Evolutionary conservation across 1,284 basidiomycete species (phyloP).

Genomic region (Caloboletus inedulis): DNA sequence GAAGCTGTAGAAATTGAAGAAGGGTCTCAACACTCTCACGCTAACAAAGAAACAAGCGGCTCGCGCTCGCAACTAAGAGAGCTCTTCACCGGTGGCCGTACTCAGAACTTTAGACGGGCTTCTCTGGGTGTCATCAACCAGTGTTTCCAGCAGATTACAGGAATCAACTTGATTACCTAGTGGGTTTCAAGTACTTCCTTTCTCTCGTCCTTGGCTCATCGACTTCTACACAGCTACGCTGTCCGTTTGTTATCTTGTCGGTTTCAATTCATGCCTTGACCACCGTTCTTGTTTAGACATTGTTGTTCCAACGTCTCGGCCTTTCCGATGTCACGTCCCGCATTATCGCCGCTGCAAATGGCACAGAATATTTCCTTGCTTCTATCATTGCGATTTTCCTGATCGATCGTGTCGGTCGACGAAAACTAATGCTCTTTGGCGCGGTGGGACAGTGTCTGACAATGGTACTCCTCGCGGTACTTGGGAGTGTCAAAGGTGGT

Average conservation of each 20-base stretch:
- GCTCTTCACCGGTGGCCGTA: conserved; percentile 55
- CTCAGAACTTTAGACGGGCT: conserved; percentile 64
- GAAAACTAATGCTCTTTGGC: conserved; percentile 38
- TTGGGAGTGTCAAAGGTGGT: conserved; percentile 24
- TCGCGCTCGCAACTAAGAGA: conserved; percentile 36
- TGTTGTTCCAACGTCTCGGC: conserved; percentile 59
- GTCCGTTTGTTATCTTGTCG: conserved; percentile 24
- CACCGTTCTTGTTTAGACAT: conserved; percentile 38
- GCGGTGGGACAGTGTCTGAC: conserved; percentile 36
- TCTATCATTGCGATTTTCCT: conserved; percentile 32
- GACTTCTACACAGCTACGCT: conserved; percentile 28
- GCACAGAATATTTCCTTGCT: conserved; percentile 49
- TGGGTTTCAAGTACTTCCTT: conserved; percentile 27
- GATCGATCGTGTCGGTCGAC: conserved; percentile 37
- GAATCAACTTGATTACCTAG: conserved; percentile 63
- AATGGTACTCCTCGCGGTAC: conserved; percentile 35
- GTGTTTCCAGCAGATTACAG: conserved; percentile 68
- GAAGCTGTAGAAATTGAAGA: conserved; percentile 49
- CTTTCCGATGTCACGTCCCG: conserved; percentile 59
- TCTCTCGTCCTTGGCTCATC: neutral
- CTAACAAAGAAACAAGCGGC: conserved; percentile 6
- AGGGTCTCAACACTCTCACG: conserved; percentile 3
- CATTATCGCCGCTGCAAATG: conserved; percentile 66
- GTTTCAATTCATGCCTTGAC: neutral
- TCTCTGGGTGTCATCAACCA: conserved; percentile 59